A percentile compares a stretch with the other conserved stretches of the same genome.
phyloP scores from a whole-genome alignment of 805 yeast species.

The Wickerhamiella australiensis region DNA sequence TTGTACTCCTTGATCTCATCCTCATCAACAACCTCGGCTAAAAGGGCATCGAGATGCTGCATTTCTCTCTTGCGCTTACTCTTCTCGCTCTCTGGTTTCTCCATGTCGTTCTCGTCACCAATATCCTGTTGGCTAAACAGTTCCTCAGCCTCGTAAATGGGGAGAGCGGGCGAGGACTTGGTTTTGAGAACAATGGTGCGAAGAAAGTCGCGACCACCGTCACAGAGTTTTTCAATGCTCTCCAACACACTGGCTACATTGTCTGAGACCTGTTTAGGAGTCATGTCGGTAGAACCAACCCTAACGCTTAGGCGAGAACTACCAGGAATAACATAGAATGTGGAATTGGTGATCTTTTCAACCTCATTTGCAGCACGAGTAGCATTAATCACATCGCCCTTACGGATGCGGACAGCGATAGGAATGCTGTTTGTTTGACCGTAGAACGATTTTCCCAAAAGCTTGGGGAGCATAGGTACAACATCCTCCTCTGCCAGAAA shows the following conservation, averaged over 20 bases:
- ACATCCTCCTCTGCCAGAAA: slow-evolving; percentile 79
- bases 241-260: slow-evolving; percentile 47
- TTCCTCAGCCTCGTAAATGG: slow-evolving; percentile 59
- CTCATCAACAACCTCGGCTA: slow-evolving; percentile 74
- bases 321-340: slow-evolving; percentile 57
- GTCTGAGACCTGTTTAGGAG: slow-evolving; percentile 40
- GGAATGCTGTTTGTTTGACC: slow-evolving; percentile 58
- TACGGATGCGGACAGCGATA: slow-evolving; percentile 33
- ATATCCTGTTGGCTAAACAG: slow-evolving; percentile 40
- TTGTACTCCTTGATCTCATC: slow-evolving; percentile 51
- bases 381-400: slow-evolving; percentile 34
- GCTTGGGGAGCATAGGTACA: slow-evolving; percentile 65
- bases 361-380: slow-evolving; percentile 47
- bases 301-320: slow-evolving; percentile 56
- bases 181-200: slow-evolving; percentile 48
- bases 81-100: slow-evolving; percentile 25
- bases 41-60: slow-evolving; percentile 51
- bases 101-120: slow-evolving; percentile 29
- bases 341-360: slow-evolving; percentile 43
- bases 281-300: slow-evolving; percentile 46
- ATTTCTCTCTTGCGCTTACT: slow-evolving; percentile 24
- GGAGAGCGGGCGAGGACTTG: slow-evolving; percentile 65
- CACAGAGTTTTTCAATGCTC: slow-evolving; percentile 29
- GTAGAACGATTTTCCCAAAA: slow-evolving; percentile 72
- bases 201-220: slow-evolving; percentile 27